Evolutionary conservation across 1,139 yeast species (phyloP), one percentile per base, ranked within the genome.

Genomic region (Yamadazyma epiphylla): DNA sequence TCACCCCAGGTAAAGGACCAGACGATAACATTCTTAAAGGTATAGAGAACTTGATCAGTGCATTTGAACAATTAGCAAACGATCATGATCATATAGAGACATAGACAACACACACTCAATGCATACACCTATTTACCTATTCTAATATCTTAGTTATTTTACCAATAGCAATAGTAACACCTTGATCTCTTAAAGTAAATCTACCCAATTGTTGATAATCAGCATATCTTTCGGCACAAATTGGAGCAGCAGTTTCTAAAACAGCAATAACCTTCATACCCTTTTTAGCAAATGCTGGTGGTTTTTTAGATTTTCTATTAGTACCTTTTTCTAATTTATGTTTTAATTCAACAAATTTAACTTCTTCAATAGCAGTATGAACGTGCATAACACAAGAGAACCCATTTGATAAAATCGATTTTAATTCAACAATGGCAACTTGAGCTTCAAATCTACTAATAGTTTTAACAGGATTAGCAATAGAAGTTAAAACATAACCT

Each of bases 321-420:
- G 98, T 89, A 41, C 96, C 96, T 70, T 84, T 89, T 60, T 91
- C 96, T 52, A 91, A 73, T 64, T 89, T 88, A 67, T 91, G 97
- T 56, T 89, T 72, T 58, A 91, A 75, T 53, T 81, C 80, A 31
- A 81, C 72, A 55, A 91, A 77, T 26, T 74, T 74, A 33, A 91
- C 96, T 64, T 91, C 98, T 64, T 91, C 97, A 51, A 91, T 87
- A 33, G 98, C 97, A 29, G 98, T 87, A 69, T 94, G 98, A 51
- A 91, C 82, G 55, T 91, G 98, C 96, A 91, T 89, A 37, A 91
- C 96, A 75, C 98, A 91, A 9, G 96, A 80, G 68, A 81, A 91
- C 39, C 99, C 99, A 32, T 94, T 80, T 8, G 98, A 86, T 55
- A 91, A 72, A 53, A 91, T 89, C 13, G 95, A 84, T 64, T 84